A percentile compares a stretch with the other conserved stretches of the same genome.
Evolutionary conservation across 768 basidiomycete genomes (phyloP).

Genomic region (Pleurotus cornucopiae): DNA sequence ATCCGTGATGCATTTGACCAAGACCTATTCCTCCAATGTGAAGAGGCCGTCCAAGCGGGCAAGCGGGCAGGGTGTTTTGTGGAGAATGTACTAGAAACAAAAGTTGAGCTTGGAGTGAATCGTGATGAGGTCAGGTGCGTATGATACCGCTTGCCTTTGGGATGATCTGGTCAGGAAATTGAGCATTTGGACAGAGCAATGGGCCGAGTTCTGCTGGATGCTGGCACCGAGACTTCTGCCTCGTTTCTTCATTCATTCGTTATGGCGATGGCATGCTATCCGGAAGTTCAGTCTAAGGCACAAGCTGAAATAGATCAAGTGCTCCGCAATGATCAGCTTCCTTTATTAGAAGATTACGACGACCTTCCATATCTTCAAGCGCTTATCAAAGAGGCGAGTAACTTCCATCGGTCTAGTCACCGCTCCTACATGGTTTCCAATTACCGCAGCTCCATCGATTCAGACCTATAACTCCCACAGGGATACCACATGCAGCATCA

Average conservation of each 20-base stretch:
- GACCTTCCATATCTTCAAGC: background rate
- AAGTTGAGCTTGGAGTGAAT: constrained; percentile 10
- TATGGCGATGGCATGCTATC: background rate
- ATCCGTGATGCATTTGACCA: constrained; percentile 6
- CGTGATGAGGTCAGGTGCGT: constrained; percentile 6
- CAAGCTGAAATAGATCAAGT: background rate
- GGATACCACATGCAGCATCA: background rate
- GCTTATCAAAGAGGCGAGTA: background rate
- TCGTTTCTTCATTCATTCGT: background rate
- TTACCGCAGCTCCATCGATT: background rate
- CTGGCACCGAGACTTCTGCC: background rate
- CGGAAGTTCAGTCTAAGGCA: background rate
- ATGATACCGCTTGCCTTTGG: background rate
- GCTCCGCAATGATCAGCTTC: background rate
- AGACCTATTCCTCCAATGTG: constrained; percentile 1
- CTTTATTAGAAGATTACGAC: background rate
- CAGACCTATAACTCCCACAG: background rate
- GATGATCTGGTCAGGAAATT: too few relatives aligned
- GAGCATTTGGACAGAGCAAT: background rate
- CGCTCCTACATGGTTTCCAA: too few relatives aligned
- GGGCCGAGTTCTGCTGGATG: background rate
- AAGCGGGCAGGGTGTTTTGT: constrained; percentile 18
- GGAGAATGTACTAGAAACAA: constrained; percentile 16
- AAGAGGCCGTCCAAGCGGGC: constrained; percentile 13
- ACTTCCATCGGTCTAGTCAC: constrained; percentile 11